Evolutionary conservation across 306 rosid species (phyloP), one percentile per base, ranked within the genome.

Genomic region (Cercis canadensis): DNA sequence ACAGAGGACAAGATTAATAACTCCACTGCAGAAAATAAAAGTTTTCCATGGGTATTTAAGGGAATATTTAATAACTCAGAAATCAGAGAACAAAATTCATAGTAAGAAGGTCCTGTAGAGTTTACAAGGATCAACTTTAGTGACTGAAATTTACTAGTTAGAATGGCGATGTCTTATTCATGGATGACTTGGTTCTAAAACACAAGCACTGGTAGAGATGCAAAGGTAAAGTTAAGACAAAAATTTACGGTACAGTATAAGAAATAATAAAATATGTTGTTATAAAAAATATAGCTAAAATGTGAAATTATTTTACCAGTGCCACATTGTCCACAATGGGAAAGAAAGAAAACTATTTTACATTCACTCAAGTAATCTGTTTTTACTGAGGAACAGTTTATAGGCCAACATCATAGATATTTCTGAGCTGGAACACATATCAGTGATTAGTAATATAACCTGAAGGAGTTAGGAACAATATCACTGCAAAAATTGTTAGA

Each of bases 1-100:
- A 37, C 43, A 37, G 7, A 24, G 29, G 29, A 24, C 73, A 68
- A 4, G 44, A 82, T 69, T 40, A 74, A 53, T 57, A 39, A 73
- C 56, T 56, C 64, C 52, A 55, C 61, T 47, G 65, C 73, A 67
- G 18, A 73, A 69, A 75, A 64, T 64, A 31, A 41, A 1, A 46
- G 36, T 64, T 63, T 58, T 70, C n/a, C 18, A n/a, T 12, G 53
- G 34, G 63, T 40, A 47, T 47, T 65, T 65, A 62, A 59, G 45
- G 39, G 58, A n/a, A 43, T 24, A 40, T 60, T 43, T 18, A 36
- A 36, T 17, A 39, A 53, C 59, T 59, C 55, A 67, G 47, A 67
- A 73, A 46, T 21, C 11, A 60, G 43, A 60, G 33, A 15, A 67
- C 13, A 7, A 72, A 41, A 51, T 41, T 51, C 29, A 9, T 49